Evolutionary conservation across 768 basidiomycete species (phyloP).

Genomic region (Tulasnella sp.): DNA sequence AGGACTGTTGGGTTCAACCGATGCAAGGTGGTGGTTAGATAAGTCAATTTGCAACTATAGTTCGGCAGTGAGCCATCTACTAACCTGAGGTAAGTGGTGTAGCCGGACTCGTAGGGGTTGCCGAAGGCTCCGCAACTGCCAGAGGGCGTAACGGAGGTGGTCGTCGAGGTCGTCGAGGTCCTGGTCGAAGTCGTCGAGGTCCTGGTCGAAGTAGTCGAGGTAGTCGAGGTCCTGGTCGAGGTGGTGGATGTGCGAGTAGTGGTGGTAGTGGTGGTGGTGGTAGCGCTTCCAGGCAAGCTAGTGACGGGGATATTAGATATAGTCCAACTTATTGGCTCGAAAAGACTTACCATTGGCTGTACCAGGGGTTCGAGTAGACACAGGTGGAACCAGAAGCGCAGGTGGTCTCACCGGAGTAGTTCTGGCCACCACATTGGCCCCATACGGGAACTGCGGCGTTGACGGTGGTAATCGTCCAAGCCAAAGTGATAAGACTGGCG

Average conservation of each 20-base stretch:
- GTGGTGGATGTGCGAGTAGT: slow-evolving; percentile 29
- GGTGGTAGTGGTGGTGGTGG: slow-evolving; percentile 20
- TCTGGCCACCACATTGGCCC: slow-evolving; percentile 43
- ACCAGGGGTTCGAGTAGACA: slow-evolving; percentile 26
- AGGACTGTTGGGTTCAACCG: slow-evolving; percentile 32
- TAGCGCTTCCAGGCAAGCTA: slow-evolving; percentile 16
- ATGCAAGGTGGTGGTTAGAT: slow-evolving; percentile 40
- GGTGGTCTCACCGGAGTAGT: neutral
- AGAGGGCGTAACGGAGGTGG: slow-evolving; percentile 33
- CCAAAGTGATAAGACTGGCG: neutral
- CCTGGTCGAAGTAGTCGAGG: neutral
- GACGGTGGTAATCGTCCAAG: slow-evolving; percentile 10
- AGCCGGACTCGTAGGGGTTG: slow-evolving; percentile 45
- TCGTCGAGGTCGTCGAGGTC: slow-evolving; percentile 33
- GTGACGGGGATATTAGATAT: neutral
- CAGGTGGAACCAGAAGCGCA: slow-evolving; percentile 29
- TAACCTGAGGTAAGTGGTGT: slow-evolving; percentile 11
- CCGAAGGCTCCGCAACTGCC: slow-evolving; percentile 42
- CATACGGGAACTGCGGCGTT: slow-evolving; percentile 33
- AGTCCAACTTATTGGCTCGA: neutral
- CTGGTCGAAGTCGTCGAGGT: slow-evolving; percentile 25
- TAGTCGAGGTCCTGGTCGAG: slow-evolving; percentile 27
- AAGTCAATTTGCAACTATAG: slow-evolving; percentile 50
- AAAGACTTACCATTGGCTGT: slow-evolving; percentile 28
- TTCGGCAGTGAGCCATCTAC: slow-evolving; percentile 29